A percentile compares a stretch with the other conserved stretches of the same genome.
phyloP scores from a whole-genome alignment of 305 asterid species.

The Plantago lanceolata region DNA sequence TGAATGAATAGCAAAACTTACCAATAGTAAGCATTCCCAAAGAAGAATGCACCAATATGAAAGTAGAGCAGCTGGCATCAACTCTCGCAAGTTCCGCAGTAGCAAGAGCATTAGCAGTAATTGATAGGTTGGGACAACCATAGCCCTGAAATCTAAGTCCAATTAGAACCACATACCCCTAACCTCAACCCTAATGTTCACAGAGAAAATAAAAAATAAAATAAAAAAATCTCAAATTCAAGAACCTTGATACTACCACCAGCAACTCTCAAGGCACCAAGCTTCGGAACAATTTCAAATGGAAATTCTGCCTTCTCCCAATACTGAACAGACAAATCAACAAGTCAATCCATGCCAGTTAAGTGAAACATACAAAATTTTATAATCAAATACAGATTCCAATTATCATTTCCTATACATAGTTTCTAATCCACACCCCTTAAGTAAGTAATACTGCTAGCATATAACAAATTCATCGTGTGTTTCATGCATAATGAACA shows the following conservation, averaged over 20 bases:
- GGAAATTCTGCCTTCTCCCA: constrained; percentile 99
- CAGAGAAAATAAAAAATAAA: neutral
- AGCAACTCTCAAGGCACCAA: constrained; percentile 61
- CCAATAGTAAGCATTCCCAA: constrained; percentile 93
- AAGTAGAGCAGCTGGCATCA: constrained; percentile 92
- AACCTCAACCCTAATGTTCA: constrained; percentile 2
- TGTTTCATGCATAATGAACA: too few species aligned
- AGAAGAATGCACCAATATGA: constrained; percentile 86
- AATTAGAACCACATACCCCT: constrained; percentile 24
- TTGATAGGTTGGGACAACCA: constrained; percentile 86
- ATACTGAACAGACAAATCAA: constrained; percentile 46
- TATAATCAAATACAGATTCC: neutral
- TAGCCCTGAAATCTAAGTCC: constrained; percentile 54
- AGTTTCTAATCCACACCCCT: neutral
- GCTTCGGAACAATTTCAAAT: constrained; percentile 80
- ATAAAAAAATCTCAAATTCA: constrained; percentile 2
- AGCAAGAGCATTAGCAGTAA: constrained; percentile 80
- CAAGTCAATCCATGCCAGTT: too few species aligned
- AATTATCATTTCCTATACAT: neutral
- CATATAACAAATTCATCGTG: too few species aligned
- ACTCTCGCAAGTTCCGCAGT: constrained; percentile 83
- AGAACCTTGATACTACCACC: constrained; percentile 88
- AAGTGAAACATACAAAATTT: too few species aligned
- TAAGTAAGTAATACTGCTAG: neutral
- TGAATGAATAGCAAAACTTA: constrained; percentile 27